These are phyloP conservation scores for Deuterostichococcus epilithicus DNA, from an alignment of 139 green algal species.

Conservation along the genomic window DNA sequence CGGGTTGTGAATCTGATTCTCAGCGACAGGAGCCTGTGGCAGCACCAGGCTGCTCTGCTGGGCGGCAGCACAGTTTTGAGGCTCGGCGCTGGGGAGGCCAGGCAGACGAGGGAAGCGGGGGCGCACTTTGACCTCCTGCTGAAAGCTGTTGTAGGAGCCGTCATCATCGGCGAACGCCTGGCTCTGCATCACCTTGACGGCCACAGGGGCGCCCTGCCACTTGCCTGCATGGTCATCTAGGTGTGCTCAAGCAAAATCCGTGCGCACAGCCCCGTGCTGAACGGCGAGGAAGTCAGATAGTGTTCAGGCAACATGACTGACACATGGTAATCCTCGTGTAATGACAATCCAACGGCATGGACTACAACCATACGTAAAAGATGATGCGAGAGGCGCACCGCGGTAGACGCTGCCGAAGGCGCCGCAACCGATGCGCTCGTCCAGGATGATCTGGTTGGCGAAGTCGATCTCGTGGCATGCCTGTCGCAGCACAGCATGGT, in stretches of 20 bases:
- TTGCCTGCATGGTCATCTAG: conserved; percentile 8
- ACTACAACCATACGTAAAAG: too few relatives aligned
- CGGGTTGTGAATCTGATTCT: conserved; percentile 8
- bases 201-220: conserved; percentile 42
- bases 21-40: not conserved
- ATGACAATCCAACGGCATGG: not conserved
- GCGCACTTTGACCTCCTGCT: not conserved
- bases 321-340: not conserved
- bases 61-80: too few relatives aligned
- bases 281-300: too few relatives aligned
- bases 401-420: conserved; percentile 60
- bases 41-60: too few relatives aligned
- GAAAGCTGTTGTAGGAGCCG: conserved; percentile 20
- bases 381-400: conserved; percentile 3
- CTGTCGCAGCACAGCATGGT: not conserved
- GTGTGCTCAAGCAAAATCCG: too few relatives aligned
- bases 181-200: conserved; percentile 67
- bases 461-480: conserved; percentile 35
- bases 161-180: conserved; percentile 9
- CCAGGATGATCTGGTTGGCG: conserved; percentile 48
- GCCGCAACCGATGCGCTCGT: conserved; percentile 53
- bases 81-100: too few relatives aligned
- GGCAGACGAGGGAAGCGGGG: too few relatives aligned
- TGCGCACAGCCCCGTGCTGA: too few relatives aligned
- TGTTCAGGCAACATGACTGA: not conserved